Base-by-base conservation (phyloP, 352 stramenopile genomes). In the Phytophthora syringae region DNA sequence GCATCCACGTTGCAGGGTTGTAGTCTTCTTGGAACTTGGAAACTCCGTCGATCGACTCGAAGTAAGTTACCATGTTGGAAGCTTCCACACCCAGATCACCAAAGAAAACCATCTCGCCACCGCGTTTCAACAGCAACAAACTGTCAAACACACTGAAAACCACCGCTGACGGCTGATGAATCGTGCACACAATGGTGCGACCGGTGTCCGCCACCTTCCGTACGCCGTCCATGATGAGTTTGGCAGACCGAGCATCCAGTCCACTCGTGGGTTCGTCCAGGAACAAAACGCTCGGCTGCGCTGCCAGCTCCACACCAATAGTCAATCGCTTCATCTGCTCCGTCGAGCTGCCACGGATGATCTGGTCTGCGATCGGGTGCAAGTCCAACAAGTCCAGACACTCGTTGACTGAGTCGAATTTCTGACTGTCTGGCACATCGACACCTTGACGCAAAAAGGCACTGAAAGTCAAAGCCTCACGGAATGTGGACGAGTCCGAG, bases 1-100 rank as follows among this genome's bases (percentile, higher is more conserved):
- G 60, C 86, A 97, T 95, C 86, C 86, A 97, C 36, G 89, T 91
- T 13, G 89, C 88, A n/a, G 89, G 89, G 48, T 97, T 97, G 51
- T 88, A 79, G 27, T 76, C 74, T 43, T 63, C 43, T 16, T 80
- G 64, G 39, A 96, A 76, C 16, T 49, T 67, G 0, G 21, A 2
- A 3, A 77, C 61, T 20, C 56, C 65, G 2, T 80, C 71, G 32
- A 95, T 91, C 15, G 27, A 51, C 21, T 82, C 63, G 16, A 97
- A 82, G 28, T 95, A 84, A 1, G 63, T 28, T 11, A 82, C 20
- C 43, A 86, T 30, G 16, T 79, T 76, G 18, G 50, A 37, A 9
- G 63, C 67, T 5, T 86, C 62, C 2, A 63, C 47, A 7, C 73
- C 77, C 0, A 91, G 50, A 24, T 89, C 74, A 40, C 82, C 82